A percentile compares a stretch with the other conserved stretches of the same genome.
Evolutionary conservation across 768 basidiomycete species (phyloP).

Genomic region (Panaeolus cyanescens): DNA sequence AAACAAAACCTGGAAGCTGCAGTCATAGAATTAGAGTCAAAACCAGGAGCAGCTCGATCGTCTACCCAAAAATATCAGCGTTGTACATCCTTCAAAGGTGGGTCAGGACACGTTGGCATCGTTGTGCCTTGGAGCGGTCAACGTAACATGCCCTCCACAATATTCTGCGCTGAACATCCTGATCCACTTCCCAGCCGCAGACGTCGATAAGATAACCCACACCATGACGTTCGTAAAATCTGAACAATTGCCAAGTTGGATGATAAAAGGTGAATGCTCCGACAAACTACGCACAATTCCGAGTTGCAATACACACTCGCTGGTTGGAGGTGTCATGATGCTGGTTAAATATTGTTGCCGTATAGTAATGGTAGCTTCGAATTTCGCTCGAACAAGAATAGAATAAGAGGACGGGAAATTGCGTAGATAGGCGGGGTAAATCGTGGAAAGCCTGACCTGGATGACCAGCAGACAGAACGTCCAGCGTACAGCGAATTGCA

Average conservation of each 20-base stretch:
- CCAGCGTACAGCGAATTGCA: neutral
- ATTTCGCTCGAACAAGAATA: neutral
- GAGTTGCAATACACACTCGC: neutral
- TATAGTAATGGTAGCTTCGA: neutral
- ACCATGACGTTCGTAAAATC: neutral
- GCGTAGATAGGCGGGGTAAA: neutral
- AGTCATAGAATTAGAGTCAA: too few relatives aligned
- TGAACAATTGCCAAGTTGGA: neutral
- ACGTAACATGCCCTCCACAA: neutral
- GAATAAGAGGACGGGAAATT: neutral
- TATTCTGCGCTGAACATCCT: neutral
- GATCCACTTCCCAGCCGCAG: neutral
- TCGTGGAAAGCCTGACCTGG: neutral
- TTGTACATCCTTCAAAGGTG: conserved; percentile 1
- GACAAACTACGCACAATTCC: neutral
- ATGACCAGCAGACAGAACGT: neutral
- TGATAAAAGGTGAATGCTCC: neutral
- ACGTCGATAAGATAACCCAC: neutral
- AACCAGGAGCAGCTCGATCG: too few relatives aligned
- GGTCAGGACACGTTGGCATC: neutral
- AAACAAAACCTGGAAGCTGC: too few relatives aligned
- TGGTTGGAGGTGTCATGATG: neutral
- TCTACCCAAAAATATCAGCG: too few relatives aligned
- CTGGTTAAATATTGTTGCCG: conserved; percentile 2
- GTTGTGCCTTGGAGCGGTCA: neutral